Percentiles rank a stretch among this genome's conserved stretches.
Conservation (phyloP, 2,329 filamentous ascomycete species). For the Periconia sp. region DNA sequence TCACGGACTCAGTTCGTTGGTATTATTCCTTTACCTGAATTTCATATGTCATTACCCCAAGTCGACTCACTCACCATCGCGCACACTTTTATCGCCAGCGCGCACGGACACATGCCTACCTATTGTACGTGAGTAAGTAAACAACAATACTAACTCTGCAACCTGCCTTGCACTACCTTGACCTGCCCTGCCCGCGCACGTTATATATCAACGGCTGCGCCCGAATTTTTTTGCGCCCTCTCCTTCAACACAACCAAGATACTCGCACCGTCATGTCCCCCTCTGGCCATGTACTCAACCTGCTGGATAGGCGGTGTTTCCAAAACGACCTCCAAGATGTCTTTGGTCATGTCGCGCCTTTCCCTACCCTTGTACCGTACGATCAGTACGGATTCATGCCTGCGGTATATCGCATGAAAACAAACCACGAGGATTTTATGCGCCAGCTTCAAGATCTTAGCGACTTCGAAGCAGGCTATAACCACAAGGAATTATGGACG, state of each 20-base stretch:
- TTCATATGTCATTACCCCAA: not conserved
- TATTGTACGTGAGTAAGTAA: not conserved
- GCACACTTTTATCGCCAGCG: constrained; percentile 3
- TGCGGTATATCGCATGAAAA: constrained; percentile 31
- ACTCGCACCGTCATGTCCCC: constrained; percentile 24
- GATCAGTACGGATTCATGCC: constrained; percentile 26
- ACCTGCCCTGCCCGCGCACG: too few relatives aligned
- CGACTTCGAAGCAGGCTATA: constrained; percentile 11
- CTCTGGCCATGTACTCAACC: constrained; percentile 30
- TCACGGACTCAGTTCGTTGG: not conserved
- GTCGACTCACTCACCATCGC: not conserved
- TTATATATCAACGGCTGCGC: too few relatives aligned
- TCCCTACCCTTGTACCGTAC: constrained; percentile 35
- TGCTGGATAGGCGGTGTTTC: constrained; percentile 35
- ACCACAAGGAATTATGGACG: constrained; percentile 32
- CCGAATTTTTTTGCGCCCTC: too few relatives aligned
- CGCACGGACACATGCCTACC: not conserved
- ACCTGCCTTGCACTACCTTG: not conserved
- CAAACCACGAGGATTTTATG: constrained; percentile 26
- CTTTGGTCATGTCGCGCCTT: constrained; percentile 28
- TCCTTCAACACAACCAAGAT: not conserved
- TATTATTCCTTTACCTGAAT: not conserved
- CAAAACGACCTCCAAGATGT: constrained; percentile 29
- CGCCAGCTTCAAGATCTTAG: constrained; percentile 34
- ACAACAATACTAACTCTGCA: constrained; percentile 1